Conservation (phyloP, 2,329 filamentous ascomycete species). For the Paracamarosporium sp. region DNA sequence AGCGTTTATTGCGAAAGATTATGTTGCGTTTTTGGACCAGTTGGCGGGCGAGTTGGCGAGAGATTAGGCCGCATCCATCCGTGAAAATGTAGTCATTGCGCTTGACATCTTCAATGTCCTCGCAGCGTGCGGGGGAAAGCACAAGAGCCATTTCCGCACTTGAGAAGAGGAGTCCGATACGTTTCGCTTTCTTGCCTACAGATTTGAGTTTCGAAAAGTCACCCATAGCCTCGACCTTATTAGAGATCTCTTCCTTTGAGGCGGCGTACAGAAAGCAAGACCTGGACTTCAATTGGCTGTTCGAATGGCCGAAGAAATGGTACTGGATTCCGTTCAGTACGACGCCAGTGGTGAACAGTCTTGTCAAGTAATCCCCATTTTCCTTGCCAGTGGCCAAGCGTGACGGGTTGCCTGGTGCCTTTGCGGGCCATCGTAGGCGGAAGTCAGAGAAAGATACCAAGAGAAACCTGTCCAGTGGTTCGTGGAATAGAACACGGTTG, state of each 20-base stretch:
- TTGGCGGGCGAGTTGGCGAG: constrained; percentile 29
- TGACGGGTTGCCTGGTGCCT: constrained; percentile 7
- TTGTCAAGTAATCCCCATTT: constrained; percentile 45
- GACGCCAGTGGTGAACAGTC: constrained; percentile 45
- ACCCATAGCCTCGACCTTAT: constrained; percentile 46
- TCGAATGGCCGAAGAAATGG: constrained; percentile 54
- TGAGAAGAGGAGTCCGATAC: constrained; percentile 52
- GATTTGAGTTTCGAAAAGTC: constrained; percentile 53
- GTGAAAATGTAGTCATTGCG: constrained; percentile 50
- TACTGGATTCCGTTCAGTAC: constrained; percentile 45
- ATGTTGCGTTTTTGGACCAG: constrained; percentile 44
- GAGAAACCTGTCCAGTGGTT: constrained; percentile 39
- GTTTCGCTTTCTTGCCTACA: constrained; percentile 52
- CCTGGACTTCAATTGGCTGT: constrained; percentile 52
- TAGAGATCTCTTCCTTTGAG: constrained; percentile 39
- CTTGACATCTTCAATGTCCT: constrained; percentile 50
- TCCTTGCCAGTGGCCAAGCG: constrained; percentile 40
- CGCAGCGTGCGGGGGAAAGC: constrained; percentile 42
- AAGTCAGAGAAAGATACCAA: constrained; percentile 47
- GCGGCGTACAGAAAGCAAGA: constrained; percentile 50
- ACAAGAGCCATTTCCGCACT: constrained; percentile 39
- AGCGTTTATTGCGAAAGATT: constrained; percentile 44
- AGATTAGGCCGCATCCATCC: not conserved
- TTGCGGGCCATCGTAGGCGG: constrained; percentile 23
- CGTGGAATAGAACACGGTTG: constrained; percentile 41